Base-by-base conservation (phyloP, 2,329 filamentous ascomycete genomes). In the Seiridium unicorne region DNA sequence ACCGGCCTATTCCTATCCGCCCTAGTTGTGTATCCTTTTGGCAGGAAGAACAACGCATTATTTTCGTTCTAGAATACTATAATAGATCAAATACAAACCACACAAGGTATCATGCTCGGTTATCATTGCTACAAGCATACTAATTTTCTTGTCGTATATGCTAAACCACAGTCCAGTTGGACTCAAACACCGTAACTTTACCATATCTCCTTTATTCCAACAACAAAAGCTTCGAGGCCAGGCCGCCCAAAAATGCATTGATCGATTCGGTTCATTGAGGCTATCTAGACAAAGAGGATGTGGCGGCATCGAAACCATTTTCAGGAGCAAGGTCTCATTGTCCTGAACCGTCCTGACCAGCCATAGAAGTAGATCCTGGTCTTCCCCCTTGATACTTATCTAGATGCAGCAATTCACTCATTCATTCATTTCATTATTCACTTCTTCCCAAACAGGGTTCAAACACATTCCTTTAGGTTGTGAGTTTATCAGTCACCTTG, bases 1-100 rank as follows among this genome's bases (percentile, higher is more conserved):
- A 77, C 82, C 9, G 80, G 80, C 3, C 69, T 83, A 5, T 83
- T 83, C 61, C 66, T 83, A 62, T 80, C 79, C 60, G 79, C 80
- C 2, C 67, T 83, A 38, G 66, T 82, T 31, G 72, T 83, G 5
- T 82, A 82, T 62, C 80, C 80, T 5, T 70, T 81, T 40, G 80
- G 79, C 44, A 82, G 81, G 68, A 74, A 79, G 48, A 75, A 80
- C 48, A 82, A 79, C 60, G 79, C 79, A 4, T 68, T 82, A 8
- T 82, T 82, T 68, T 81, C 79, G 60, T 79, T 81, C 60, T 81
- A 66, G 31, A 8, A 8, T 36, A 18, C 10, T 10, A 18, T 38
- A 51, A 13, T 34, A 11, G 9, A 35, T 35, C 38, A 42, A 42
- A 42, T 42, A 8, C 13, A 7, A 42, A 42, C 7, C 1, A 13